Conservation (phyloP, 176 grass and related monocot species). For the Phoenix roebelenii region DNA sequence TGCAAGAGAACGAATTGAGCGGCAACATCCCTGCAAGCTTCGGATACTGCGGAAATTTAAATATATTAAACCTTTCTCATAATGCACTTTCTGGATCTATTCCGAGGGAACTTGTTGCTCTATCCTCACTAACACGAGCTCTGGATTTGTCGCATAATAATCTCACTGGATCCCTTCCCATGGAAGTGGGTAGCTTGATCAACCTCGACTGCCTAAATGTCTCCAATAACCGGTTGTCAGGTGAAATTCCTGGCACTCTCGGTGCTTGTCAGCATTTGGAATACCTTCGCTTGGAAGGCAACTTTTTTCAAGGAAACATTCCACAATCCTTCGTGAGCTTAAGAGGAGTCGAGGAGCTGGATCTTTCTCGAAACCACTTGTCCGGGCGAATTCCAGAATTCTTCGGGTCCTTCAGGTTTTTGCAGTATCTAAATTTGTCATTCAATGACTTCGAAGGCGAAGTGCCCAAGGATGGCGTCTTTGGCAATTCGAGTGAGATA, state of each 20-base stretch:
- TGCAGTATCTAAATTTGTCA: constrained; percentile 10
- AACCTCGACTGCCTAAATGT: constrained; percentile 1
- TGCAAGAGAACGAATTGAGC: neutral
- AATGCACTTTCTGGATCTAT: constrained; percentile 3
- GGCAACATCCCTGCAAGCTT: constrained; percentile 6
- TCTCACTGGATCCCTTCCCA: neutral
- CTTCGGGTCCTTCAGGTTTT: neutral
- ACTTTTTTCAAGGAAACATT: neutral
- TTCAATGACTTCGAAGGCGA: constrained; percentile 18
- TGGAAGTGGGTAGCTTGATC: constrained; percentile 5
- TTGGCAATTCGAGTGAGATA: neutral
- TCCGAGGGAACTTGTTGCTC: constrained; percentile 2
- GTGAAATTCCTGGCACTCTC: constrained; percentile 6
- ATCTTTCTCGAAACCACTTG: constrained; percentile 15
- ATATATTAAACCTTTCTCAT: neutral
- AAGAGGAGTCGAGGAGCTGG: neutral
- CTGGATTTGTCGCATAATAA: constrained; percentile 2
- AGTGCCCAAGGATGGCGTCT: constrained; percentile 6
- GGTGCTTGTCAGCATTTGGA: constrained; percentile 3
- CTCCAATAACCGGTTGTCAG: neutral
- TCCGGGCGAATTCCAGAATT: constrained; percentile 3
- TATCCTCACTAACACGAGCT: no score
- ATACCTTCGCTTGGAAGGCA: neutral
- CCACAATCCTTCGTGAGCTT: neutral
- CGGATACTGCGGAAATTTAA: neutral